Conservation (phyloP, 768 basidiomycete species). For the Leccinum boreale region DNA sequence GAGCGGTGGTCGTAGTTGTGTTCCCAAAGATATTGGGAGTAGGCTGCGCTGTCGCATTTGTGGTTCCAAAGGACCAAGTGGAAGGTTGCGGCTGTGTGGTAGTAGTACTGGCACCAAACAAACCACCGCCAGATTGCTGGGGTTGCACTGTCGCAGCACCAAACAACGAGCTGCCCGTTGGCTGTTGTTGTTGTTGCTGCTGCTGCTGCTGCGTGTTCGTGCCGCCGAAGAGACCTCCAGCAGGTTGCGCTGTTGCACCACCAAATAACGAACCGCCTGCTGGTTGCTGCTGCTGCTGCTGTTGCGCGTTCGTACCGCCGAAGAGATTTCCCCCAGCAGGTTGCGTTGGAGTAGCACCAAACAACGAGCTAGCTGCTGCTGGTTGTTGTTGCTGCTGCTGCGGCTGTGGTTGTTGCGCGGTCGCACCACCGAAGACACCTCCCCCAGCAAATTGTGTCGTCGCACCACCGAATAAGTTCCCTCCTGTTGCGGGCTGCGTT, state of each 20-base stretch:
- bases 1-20: constrained; percentile 4
- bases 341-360: constrained; percentile 18
- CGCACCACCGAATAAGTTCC: constrained; percentile 19
- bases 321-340: constrained; percentile 21
- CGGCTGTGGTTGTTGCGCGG: background rate
- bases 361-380: constrained; percentile 5
- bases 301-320: constrained; percentile 3
- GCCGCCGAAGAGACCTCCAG: constrained; percentile 3
- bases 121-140: constrained; percentile 18
- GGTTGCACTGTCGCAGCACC: constrained; percentile 19
- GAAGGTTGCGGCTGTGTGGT: constrained; percentile 22
- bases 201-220: constrained; percentile 21
- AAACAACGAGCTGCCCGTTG: constrained; percentile 12
- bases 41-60: constrained; percentile 15
- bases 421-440: constrained; percentile 14
- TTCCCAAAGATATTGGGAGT: constrained; percentile 24
- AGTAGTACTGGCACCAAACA: constrained; percentile 15
- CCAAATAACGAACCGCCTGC: background rate
- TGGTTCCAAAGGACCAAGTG: constrained; percentile 24
- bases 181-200: background rate
- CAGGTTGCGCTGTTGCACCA: background rate
- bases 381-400: background rate
- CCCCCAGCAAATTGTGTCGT: constrained; percentile 23
- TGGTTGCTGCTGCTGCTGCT: background rate
- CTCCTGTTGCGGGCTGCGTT: constrained; percentile 18